Evolutionary conservation across 2,329 filamentous ascomycete genomes (phyloP).

Genomic region (Lithohypha guttulata): DNA sequence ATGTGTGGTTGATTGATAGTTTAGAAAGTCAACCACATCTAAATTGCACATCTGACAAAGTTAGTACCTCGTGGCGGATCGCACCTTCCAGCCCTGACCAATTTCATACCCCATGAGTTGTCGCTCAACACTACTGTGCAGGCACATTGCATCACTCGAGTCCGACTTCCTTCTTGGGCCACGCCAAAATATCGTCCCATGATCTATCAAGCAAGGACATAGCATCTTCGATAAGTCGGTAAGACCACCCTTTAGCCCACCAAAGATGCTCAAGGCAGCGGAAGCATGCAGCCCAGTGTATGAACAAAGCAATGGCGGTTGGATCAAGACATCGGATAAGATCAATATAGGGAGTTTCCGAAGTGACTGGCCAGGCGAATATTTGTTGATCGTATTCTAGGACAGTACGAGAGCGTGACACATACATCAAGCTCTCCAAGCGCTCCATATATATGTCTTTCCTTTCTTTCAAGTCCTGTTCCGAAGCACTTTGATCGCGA

Average conservation of each 20-base stretch:
- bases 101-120: too few relatives aligned
- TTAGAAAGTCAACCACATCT: too few relatives aligned
- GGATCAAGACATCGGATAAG: conserved; percentile 17
- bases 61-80: too few relatives aligned
- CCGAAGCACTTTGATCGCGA: neutral
- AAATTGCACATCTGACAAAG: too few relatives aligned
- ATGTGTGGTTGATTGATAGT: too few relatives aligned
- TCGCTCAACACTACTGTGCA: too few relatives aligned
- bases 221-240: conserved; percentile 19
- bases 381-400: conserved; percentile 22
- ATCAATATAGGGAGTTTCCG: conserved; percentile 16
- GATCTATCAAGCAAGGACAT: conserved; percentile 15
- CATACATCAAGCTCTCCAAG: conserved; percentile 13
- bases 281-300: conserved; percentile 20
- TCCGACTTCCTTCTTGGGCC: conserved; percentile 18
- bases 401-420: conserved; percentile 19
- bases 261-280: conserved; percentile 22
- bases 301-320: conserved; percentile 18
- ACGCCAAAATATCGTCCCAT: conserved; percentile 17
- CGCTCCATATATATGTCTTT: conserved; percentile 14
- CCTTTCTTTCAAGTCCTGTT: neutral
- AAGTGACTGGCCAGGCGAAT: conserved; percentile 20
- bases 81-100: too few relatives aligned
- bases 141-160: conserved; percentile 10
- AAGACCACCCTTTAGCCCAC: conserved; percentile 22